Evolutionary conservation across 768 basidiomycete genomes (phyloP).

Genomic region (Dioszegia crocea): DNA sequence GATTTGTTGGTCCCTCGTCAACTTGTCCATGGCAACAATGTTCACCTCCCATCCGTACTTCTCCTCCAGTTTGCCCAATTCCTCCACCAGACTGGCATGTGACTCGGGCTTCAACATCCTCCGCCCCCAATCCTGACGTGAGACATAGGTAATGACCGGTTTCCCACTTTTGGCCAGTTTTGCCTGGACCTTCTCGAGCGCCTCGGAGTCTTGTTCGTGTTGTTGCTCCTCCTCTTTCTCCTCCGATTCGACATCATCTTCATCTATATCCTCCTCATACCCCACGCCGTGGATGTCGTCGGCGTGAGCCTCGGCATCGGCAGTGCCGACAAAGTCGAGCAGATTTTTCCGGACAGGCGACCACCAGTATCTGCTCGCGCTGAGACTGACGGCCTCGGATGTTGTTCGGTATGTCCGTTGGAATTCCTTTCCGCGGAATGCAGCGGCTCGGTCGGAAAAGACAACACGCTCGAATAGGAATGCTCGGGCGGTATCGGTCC

Average conservation of each 20-base stretch:
- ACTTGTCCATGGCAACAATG: slow-evolving; percentile 75
- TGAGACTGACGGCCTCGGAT: slow-evolving; percentile 67
- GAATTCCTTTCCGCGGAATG: slow-evolving; percentile 68
- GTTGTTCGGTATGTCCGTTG: slow-evolving; percentile 70
- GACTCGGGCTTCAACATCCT: slow-evolving; percentile 71
- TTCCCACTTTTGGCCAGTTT: slow-evolving; percentile 51
- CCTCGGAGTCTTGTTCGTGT: slow-evolving; percentile 16
- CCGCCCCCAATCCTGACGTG: slow-evolving; percentile 80
- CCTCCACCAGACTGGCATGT: slow-evolving; percentile 73
- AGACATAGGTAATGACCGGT: slow-evolving; percentile 89
- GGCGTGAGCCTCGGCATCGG: slow-evolving; percentile 4
- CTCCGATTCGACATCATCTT: slow-evolving; percentile 33
- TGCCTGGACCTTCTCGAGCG: slow-evolving; percentile 17
- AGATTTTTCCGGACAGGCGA: slow-evolving; percentile 65
- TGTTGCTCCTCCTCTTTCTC: slow-evolving; percentile 47
- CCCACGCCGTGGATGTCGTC: slow-evolving; percentile 10
- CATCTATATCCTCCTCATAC: slow-evolving; percentile 13
- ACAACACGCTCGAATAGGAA: slow-evolving; percentile 84
- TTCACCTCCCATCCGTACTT: slow-evolving; percentile 80
- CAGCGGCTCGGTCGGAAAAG: slow-evolving; percentile 77
- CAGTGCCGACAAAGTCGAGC: slow-evolving; percentile 64
- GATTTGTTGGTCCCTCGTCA: slow-evolving; percentile 75
- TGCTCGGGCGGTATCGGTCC: slow-evolving; percentile 63
- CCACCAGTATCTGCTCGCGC: slow-evolving; percentile 81
- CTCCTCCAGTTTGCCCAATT: slow-evolving; percentile 66